Evolutionary conservation across 805 yeast genomes (phyloP), one percentile per base, ranked within the genome.

Genomic region (Scheffersomyces coipomensis): DNA sequence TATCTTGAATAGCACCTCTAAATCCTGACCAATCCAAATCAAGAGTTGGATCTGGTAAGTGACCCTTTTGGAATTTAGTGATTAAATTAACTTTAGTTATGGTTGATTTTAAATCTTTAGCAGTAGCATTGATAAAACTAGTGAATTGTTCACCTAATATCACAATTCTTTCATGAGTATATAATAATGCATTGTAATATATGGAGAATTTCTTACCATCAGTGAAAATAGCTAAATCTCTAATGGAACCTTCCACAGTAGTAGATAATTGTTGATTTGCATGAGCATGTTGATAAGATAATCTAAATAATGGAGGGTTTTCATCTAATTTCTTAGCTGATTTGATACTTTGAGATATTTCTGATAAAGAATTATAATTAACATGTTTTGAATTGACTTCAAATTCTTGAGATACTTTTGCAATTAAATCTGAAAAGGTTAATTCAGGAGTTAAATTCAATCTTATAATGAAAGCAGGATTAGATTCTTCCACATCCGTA

Each of bases 1-100:
- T 90, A 55, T 93, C 99, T 56, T 93, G 99, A 52, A 93, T 95
- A 12, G 98, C 90, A 33, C 99, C 99, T 49, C 95, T 76, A 64
- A 79, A 93, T 21, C 85, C 85, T 30, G 82, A 72, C 97, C 97
- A 93, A 64, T 89, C 96, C 47, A 93, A 73, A 52, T 89, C 85
- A 8, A 68, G 60, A 7, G 88, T 86, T 32, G 99, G 98, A 58
- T 90, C 90, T 5, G 99, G 99, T 40, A 95, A 70, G 2, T 71
- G 64, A 0, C 60, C 46, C 33, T 52, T 56, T 52, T 89, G 96
- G 1, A 81, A 60, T n/a, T 65, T 53, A 1, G 98, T 88, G 40
- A 88, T 67, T 47, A 93, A 71, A 30, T 78, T 75, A 22, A 86
- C 75, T 43, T 78, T 70, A 33, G 93, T 79, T 39, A 88, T 74